Evolutionary conservation across 2,329 filamentous ascomycete species (phyloP), one percentile per base, ranked within the genome.

Genomic region (Aaosphaeria pasadenensis): DNA sequence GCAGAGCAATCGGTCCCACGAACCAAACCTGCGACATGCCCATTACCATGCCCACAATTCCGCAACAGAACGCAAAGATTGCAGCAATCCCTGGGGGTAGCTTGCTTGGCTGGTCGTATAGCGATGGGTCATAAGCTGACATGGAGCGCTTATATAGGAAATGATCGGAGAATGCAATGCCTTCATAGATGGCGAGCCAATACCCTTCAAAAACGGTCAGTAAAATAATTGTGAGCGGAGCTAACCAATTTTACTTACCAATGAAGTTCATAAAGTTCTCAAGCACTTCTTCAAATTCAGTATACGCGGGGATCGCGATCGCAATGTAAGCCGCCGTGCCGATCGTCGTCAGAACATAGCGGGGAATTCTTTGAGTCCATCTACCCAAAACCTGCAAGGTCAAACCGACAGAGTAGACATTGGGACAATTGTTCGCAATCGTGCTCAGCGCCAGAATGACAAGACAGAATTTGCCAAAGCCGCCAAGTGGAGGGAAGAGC

Each of bases 101-200:
- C 44, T 77, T 78, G 0, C 70, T 61, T 0, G 78, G 76, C 46
- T 80, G 73, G 53, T 84, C 77, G 64, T 86, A 88, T 52, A 77
- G 65, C 39, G 80, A 77, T 0, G 78, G 71, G n/a, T 70, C 63
- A 64, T 89, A 89, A 6, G 81, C 82, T 2, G 53, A 46, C 54
- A 86, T 80, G 3, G 82, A 81, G 28, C 80, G 77, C 59, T 81
- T 82, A 75, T 86, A 89, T 62, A 87, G 58, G 59, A 88, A 80
- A 69, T 89, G 86, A 47, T 89, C 86, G 1, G 77, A 73, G 13
- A 89, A 64, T 1, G 80, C 74, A 53, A 89, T 81, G 42, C 80
- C 85, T 54, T 83, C 80, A 71, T 89, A 90, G 58, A 89, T 87
- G 42, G 85, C 82, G 1, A 89, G 76, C 86, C 87, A 90, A 73